Conservation (phyloP, 1,284 basidiomycete genomes). For the Melampsora americana region DNA sequence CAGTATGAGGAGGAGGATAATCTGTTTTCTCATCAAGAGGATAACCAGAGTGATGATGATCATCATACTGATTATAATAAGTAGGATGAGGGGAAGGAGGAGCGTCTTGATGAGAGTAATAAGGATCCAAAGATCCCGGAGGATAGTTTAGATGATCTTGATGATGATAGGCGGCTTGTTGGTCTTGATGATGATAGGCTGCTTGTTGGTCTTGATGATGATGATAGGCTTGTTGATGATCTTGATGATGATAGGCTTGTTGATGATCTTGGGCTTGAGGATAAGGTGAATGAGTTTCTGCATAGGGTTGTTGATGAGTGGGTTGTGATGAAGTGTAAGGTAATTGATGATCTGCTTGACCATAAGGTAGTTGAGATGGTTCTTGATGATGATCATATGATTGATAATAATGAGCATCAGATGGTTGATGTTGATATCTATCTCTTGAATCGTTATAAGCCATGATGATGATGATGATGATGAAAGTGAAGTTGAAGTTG, state of each 20-base stretch:
- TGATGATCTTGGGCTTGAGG: not conserved
- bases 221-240: no score
- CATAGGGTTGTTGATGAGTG: not conserved
- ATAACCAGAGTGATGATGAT: not conserved
- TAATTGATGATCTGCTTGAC: not conserved
- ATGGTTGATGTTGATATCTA: not conserved
- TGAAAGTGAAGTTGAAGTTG: not conserved
- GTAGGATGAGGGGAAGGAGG: not conserved
- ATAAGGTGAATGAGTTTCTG: not conserved
- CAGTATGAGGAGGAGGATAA: not conserved
- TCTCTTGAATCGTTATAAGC: not conserved
- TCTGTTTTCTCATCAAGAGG: not conserved
- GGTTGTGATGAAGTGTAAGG: not conserved
- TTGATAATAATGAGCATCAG: not conserved
- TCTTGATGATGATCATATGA: not conserved
- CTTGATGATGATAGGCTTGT: no score
- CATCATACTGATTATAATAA: slow-evolving; percentile 6
- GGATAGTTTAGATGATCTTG: not conserved
- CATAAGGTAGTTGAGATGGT: not conserved
- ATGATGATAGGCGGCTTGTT: no score
- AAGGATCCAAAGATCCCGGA: not conserved
- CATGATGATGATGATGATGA: slow-evolving; percentile 2
- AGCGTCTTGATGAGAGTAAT: not conserved
- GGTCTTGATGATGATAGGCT: no score
- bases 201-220: no score